Conservation (phyloP, 129 eudicot genomes). For the Pittosporum tobira region DNA sequence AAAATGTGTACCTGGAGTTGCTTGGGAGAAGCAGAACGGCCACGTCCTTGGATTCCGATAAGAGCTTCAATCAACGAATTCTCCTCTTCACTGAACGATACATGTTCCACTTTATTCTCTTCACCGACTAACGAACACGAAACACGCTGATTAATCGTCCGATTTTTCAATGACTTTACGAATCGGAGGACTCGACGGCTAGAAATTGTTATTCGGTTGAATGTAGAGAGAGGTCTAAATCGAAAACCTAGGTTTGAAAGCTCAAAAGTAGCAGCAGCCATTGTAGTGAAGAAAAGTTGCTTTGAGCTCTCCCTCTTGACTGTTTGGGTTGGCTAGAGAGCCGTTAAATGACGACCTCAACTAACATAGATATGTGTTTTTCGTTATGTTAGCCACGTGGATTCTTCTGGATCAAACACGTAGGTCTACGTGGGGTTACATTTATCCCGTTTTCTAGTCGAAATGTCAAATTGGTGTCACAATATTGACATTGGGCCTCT, state of each 20-base stretch:
- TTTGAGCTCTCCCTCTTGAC: no score
- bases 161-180: not conserved
- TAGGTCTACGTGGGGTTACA: not conserved
- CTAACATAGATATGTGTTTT: not conserved
- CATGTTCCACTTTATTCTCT: constrained; percentile 14
- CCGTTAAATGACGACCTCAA: constrained; percentile 40
- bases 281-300: constrained; percentile 13
- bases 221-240: constrained; percentile 16
- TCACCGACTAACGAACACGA: constrained; percentile 32
- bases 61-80: constrained; percentile 51
- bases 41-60: constrained; percentile 96
- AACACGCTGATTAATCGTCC: constrained; percentile 8
- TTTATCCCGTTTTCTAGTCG: not conserved
- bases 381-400: constrained; percentile 11
- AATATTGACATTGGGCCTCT: no score
- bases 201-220: constrained; percentile 9
- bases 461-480: no score
- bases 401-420: not conserved
- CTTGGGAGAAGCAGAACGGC: constrained; percentile 78
- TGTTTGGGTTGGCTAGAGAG: no score
- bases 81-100: constrained; percentile 51
- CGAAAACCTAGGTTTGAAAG: constrained; percentile 36
- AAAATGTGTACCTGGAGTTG: constrained; percentile 58
- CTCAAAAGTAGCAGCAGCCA: constrained; percentile 33
- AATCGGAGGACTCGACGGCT: constrained; percentile 3